Percentiles rank a stretch among this genome's conserved stretches.
These are phyloP conservation scores for Pseudogymnoascus destructans DNA, from an alignment of 2,329 filamentous ascomycete species.

Conservation along the genomic window DNA sequence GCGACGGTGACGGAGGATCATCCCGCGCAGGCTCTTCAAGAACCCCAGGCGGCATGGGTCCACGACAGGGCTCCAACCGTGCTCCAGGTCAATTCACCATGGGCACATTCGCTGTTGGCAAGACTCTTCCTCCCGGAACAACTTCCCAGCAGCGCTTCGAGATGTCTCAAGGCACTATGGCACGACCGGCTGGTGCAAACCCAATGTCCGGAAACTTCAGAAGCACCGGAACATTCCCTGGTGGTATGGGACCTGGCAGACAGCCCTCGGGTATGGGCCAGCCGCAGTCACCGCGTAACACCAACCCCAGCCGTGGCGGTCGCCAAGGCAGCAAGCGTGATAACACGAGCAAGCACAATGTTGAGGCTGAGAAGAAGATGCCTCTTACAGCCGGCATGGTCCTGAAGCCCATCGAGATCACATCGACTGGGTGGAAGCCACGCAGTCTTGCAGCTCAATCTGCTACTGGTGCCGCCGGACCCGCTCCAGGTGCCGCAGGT, in stretches of 20 bases:
- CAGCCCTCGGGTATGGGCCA: conserved; percentile 47
- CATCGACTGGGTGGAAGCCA: conserved; percentile 80
- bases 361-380: conserved; percentile 72
- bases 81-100: conserved; percentile 45
- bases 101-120: conserved; percentile 53
- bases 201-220: conserved; percentile 46
- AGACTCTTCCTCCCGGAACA: conserved; percentile 60
- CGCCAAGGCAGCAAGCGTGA: conserved; percentile 51
- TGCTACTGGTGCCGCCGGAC: conserved; percentile 29
- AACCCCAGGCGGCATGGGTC: conserved; percentile 38
- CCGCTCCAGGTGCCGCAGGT: conserved; percentile 33
- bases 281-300: conserved; percentile 54
- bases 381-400: conserved; percentile 76
- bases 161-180: conserved; percentile 41
- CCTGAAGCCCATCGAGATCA: conserved; percentile 63
- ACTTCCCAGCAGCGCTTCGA: conserved; percentile 66
- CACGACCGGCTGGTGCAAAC: conserved; percentile 35
- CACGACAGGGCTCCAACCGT: conserved; percentile 38
- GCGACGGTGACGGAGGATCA: conserved; percentile 56
- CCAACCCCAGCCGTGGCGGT: conserved; percentile 45
- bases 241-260: conserved; percentile 49
- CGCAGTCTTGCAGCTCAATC: conserved; percentile 45
- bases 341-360: conserved; percentile 38
- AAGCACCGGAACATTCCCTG: conserved; percentile 50
- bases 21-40: conserved; percentile 49